Percentiles rank a stretch among this genome's conserved stretches.
These are phyloP conservation scores for Fomitopsis betulina DNA, from an alignment of 1,284 basidiomycete species.

Conservation along the genomic window DNA sequence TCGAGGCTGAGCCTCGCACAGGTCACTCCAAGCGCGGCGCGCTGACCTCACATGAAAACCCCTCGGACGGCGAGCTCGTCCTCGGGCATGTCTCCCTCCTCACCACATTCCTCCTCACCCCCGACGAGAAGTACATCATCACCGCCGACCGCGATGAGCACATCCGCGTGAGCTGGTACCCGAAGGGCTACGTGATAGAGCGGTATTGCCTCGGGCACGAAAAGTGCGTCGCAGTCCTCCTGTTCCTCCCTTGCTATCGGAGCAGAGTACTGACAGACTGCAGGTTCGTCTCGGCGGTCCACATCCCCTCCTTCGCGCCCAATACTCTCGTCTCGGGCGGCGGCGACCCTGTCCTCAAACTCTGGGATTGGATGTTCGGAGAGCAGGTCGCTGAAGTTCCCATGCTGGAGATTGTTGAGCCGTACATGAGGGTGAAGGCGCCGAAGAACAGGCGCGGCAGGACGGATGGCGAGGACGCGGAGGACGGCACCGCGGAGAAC, in stretches of 20 bases:
- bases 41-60: conserved; percentile 65
- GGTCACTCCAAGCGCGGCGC: conserved; percentile 30
- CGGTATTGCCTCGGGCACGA: conserved; percentile 80
- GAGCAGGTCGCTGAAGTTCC: conserved; percentile 45
- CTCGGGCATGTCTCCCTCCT: conserved; percentile 86
- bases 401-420: conserved; percentile 51
- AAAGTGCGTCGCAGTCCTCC: conserved; percentile 47
- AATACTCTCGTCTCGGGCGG: conserved; percentile 74
- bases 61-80: conserved; percentile 69
- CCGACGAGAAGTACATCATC: conserved; percentile 70
- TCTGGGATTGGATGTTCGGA: conserved; percentile 81
- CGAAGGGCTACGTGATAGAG: conserved; percentile 79
- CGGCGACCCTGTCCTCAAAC: conserved; percentile 73
- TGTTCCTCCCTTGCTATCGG: not conserved
- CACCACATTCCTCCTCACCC: conserved; percentile 64
- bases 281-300: conserved; percentile 82
- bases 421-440: conserved; percentile 54
- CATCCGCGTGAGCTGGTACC: conserved; percentile 87
- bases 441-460: conserved; percentile 34
- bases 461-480: conserved; percentile 35
- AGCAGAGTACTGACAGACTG: not conserved
- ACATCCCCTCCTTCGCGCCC: conserved; percentile 53
- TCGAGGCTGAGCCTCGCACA: conserved; percentile 1
- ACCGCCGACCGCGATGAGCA: conserved; percentile 93
- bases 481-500: conserved; percentile 16